A percentile compares a stretch with the other conserved stretches of the same genome.
These are phyloP conservation scores for Panicum miliaceum DNA, from an alignment of 176 grass and related monocot genomes.

Conservation along the genomic window DNA sequence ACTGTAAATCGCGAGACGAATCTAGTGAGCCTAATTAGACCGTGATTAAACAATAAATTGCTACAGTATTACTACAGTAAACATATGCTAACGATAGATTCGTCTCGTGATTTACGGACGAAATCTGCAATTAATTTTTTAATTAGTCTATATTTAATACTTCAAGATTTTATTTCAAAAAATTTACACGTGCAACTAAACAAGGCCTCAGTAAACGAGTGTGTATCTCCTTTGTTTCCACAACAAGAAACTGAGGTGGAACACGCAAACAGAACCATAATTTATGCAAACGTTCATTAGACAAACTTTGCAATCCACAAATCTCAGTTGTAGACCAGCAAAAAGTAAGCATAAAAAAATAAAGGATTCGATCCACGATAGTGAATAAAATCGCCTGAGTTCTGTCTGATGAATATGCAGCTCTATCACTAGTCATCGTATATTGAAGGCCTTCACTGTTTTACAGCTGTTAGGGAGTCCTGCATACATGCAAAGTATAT, in stretches of 20 bases:
- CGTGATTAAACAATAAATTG: too few species aligned
- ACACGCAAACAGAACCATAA: neutral
- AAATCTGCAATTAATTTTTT: too few species aligned
- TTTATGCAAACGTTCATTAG: neutral
- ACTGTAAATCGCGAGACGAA: too few species aligned
- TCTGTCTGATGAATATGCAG: neutral
- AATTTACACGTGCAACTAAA: too few species aligned
- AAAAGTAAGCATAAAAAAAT: neutral
- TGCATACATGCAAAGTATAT: too few species aligned
- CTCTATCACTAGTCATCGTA: neutral
- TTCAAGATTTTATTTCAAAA: too few species aligned
- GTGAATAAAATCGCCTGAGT: neutral
- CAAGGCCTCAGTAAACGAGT: neutral
- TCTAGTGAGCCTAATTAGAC: too few species aligned
- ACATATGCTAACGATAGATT: too few species aligned
- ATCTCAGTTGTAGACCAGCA: neutral
- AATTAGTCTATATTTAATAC: too few species aligned
- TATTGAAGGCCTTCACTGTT: neutral
- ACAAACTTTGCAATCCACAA: neutral
- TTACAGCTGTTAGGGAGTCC: too few species aligned
- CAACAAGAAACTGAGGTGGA: neutral
- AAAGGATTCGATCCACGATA: neutral
- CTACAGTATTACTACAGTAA: too few species aligned
- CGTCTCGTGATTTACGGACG: too few species aligned
- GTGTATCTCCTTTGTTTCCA: neutral